phyloP scores from a whole-genome alignment of 2,329 filamentous ascomycete genomes.

The Penicillium carneum region DNA sequence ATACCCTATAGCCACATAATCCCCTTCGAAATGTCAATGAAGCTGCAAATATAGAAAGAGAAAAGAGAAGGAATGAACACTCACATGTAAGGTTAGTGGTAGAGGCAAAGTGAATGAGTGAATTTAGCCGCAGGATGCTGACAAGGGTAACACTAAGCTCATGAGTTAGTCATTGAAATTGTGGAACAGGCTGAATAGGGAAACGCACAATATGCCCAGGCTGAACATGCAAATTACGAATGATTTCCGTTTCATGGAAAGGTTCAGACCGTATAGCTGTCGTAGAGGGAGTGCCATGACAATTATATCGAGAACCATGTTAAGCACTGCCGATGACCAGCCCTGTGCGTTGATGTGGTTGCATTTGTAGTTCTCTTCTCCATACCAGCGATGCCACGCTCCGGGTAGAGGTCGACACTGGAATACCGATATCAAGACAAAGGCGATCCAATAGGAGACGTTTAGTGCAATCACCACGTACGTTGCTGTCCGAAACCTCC shows the following conservation, averaged over 20 bases:
- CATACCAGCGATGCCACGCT: conserved; percentile 54
- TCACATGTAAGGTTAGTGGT: conserved; percentile 52
- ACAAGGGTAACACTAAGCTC: conserved; percentile 53
- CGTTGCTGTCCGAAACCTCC: conserved; percentile 42
- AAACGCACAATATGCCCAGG: conserved; percentile 48
- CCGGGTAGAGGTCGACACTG: conserved; percentile 49
- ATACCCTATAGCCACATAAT: conserved; percentile 41
- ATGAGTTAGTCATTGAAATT: conserved; percentile 4
- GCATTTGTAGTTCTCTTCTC: conserved; percentile 44
- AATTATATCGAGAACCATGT: conserved; percentile 43
- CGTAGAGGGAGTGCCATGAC: conserved; percentile 42
- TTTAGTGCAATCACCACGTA: conserved; percentile 45
- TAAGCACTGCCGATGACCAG: conserved; percentile 45
- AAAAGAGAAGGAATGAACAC: not conserved
- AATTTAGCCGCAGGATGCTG: conserved; percentile 55
- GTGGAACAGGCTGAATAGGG: not conserved
- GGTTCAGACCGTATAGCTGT: conserved; percentile 38
- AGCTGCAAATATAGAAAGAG: not conserved
- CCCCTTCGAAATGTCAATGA: conserved; percentile 33
- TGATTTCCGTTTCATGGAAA: conserved; percentile 42
- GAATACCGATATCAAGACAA: conserved; percentile 47
- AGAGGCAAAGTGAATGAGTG: conserved; percentile 53
- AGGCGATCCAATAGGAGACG: conserved; percentile 40
- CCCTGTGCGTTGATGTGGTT: conserved; percentile 50
- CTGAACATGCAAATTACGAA: conserved; percentile 48